Evolutionary conservation across 2,329 filamentous ascomycete species (phyloP).

Genomic region (Scleromitrula shiraiana): DNA sequence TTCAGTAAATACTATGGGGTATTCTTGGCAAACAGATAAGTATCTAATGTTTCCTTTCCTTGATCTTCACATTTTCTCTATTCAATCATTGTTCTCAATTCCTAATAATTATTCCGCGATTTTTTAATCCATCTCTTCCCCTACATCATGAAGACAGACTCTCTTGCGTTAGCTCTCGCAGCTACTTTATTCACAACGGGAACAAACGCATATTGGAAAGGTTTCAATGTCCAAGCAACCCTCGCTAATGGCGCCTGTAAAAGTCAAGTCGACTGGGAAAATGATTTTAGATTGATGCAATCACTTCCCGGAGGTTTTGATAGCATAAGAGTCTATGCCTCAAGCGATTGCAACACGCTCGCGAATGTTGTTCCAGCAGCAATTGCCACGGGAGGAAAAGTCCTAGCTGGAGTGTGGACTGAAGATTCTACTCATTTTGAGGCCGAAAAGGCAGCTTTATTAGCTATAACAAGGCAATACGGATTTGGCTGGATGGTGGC

Average conservation of each 20-base stretch:
- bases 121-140: neutral
- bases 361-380: constrained; percentile 47
- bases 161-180: constrained; percentile 28
- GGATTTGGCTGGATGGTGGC: constrained; percentile 51
- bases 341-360: constrained; percentile 43
- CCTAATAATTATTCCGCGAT: too few relatives aligned
- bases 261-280: constrained; percentile 49
- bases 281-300: constrained; percentile 52
- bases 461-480: constrained; percentile 45
- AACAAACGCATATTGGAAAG: constrained; percentile 33
- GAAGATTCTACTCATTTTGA: constrained; percentile 47
- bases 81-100: neutral
- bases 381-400: constrained; percentile 48
- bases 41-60: neutral
- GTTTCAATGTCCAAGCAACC: constrained; percentile 36
- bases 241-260: constrained; percentile 56
- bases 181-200: constrained; percentile 27
- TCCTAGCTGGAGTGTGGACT: constrained; percentile 60
- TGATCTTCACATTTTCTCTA: neutral
- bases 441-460: constrained; percentile 52
- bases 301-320: constrained; percentile 45
- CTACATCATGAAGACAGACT: constrained; percentile 20
- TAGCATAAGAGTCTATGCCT: constrained; percentile 51
- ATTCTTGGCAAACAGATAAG: neutral
- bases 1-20: neutral